phyloP scores from a whole-genome alignment of 306 rosid genomes.

The Oemleria cerasiformis region DNA sequence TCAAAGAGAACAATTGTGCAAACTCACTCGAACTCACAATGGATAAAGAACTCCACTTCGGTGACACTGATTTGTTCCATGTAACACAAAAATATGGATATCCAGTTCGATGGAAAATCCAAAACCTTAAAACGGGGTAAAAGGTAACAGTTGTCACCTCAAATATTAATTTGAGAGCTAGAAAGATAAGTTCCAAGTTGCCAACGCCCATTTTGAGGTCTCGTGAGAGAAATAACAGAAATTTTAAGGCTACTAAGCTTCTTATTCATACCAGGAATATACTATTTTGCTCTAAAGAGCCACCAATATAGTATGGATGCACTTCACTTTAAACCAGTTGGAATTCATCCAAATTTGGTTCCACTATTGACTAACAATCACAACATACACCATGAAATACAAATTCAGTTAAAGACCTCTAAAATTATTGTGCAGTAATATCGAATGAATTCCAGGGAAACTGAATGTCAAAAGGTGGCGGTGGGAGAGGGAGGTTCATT shows the following conservation, averaged over 20 bases:
- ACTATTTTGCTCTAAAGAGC: neutral
- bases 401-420: neutral
- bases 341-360: neutral
- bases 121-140: neutral
- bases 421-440: neutral
- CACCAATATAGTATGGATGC: neutral
- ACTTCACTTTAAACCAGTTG: neutral
- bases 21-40: neutral
- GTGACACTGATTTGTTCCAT: neutral
- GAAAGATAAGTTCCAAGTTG: neutral
- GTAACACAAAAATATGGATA: neutral
- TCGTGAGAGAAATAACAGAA: no score
- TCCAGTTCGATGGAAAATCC: neutral
- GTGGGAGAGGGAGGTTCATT: conserved; percentile 4
- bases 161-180: neutral
- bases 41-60: neutral
- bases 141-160: neutral
- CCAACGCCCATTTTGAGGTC: neutral
- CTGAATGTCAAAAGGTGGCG: neutral
- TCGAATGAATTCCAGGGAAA: neutral
- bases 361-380: neutral
- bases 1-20: conserved; percentile 12
- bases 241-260: no score
- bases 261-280: neutral
- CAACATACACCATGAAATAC: neutral